phyloP scores from a whole-genome alignment of 176 grass and related monocot genomes.

The Cenchrus americanus region DNA sequence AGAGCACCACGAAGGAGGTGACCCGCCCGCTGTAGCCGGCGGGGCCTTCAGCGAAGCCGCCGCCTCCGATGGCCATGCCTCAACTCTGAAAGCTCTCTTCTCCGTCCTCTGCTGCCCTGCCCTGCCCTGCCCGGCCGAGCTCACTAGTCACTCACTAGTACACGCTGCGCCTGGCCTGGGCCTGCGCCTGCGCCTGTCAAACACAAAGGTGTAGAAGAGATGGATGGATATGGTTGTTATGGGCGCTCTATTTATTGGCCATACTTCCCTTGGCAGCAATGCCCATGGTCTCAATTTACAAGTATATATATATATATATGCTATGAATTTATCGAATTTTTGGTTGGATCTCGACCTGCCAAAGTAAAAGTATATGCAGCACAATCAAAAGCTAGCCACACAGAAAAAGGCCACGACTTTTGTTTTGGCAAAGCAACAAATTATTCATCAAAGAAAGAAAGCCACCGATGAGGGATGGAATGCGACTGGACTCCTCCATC shows the following conservation, averaged over 20 bases:
- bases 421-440: neutral
- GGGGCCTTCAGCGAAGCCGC: slow-evolving; percentile 44
- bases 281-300: neutral
- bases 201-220: neutral
- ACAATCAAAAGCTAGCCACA: neutral
- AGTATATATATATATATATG: too few relatives aligned
- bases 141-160: too few relatives aligned
- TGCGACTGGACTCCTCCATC: too few relatives aligned
- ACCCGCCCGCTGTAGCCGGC: slow-evolving; percentile 76
- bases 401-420: neutral
- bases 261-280: neutral
- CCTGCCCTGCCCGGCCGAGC: too few relatives aligned
- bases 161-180: too few relatives aligned
- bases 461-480: slow-evolving; percentile 1
- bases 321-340: neutral
- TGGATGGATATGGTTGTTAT: slow-evolving; percentile 5
- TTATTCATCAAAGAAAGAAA: neutral
- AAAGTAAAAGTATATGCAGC: neutral
- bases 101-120: neutral
- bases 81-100: too few relatives aligned
- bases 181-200: too few relatives aligned
- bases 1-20: slow-evolving; percentile 78
- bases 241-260: neutral
- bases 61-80: slow-evolving; percentile 60
- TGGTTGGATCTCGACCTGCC: neutral